Evolutionary conservation across 257 asterid species (phyloP).

Genomic region (Przewalskia tangutica): DNA sequence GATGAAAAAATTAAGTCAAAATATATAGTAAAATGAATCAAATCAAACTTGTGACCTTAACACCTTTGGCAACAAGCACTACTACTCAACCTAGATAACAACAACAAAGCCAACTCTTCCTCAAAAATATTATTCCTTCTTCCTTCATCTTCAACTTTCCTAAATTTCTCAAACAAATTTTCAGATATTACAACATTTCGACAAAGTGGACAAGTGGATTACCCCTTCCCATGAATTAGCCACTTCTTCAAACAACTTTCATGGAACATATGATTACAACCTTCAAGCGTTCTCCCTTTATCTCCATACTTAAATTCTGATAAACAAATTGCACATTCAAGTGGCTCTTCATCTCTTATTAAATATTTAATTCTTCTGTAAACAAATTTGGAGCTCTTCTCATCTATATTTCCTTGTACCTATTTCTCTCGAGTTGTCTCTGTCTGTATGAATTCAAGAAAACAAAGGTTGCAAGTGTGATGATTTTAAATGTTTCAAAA

Average conservation of each 20-base stretch:
- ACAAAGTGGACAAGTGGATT: conserved; percentile 2
- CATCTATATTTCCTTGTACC: not conserved
- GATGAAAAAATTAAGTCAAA: too few relatives aligned
- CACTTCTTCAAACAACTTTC: conserved; percentile 1
- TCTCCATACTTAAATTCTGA: not conserved
- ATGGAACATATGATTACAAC: not conserved
- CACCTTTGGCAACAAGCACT: not conserved
- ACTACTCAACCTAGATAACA: not conserved
- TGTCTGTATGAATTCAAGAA: not conserved
- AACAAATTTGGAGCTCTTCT: not conserved
- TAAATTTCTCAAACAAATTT: not conserved
- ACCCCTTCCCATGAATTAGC: conserved; percentile 5
- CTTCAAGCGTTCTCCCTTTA: not conserved
- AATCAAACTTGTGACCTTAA: too few relatives aligned
- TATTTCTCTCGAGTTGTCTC: not conserved
- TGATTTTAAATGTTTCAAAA: not conserved
- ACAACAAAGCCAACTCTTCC: not conserved
- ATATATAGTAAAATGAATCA: too few relatives aligned
- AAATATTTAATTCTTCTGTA: not conserved
- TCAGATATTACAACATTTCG: not conserved
- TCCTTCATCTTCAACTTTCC: not conserved
- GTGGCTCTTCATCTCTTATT: not conserved
- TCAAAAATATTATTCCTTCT: not conserved
- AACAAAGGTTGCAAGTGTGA: not conserved
- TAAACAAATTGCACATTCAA: conserved; percentile 1